Evolutionary conservation across 768 basidiomycete genomes (phyloP).

Genomic region (Boletus reticuloceps): DNA sequence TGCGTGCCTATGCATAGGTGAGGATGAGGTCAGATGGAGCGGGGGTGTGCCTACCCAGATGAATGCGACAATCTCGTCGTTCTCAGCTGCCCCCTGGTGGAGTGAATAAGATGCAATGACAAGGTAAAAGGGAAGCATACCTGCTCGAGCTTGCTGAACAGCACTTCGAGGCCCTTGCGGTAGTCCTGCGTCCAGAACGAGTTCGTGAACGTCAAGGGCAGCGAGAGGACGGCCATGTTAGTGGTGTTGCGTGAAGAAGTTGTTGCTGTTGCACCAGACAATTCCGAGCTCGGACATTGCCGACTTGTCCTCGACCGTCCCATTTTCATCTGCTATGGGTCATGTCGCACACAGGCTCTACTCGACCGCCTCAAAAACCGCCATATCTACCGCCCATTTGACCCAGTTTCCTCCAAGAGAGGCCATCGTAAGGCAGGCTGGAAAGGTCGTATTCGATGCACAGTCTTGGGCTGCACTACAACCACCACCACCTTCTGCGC

Average conservation of each 20-base stretch:
- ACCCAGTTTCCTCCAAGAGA: conserved; percentile 63
- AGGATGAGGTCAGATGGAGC: conserved; percentile 3
- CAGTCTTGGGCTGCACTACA: conserved; percentile 70
- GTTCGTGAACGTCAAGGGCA: conserved; percentile 86
- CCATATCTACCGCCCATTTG: conserved; percentile 56
- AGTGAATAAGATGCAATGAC: conserved; percentile 12
- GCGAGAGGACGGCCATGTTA: conserved; percentile 80
- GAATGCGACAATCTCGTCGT: conserved; percentile 80
- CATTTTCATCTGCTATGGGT: conserved; percentile 42
- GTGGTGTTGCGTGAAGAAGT: conserved; percentile 10
- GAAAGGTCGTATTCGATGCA: conserved; percentile 52
- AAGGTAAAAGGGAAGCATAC: conserved; percentile 36
- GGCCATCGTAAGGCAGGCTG: conserved; percentile 36
- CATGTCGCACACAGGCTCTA: conserved; percentile 56
- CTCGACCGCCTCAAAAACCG: conserved; percentile 44
- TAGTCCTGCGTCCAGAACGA: conserved; percentile 97
- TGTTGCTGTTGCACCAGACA: too few relatives aligned
- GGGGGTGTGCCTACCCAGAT: conserved; percentile 60
- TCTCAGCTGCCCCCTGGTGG: conserved; percentile 73
- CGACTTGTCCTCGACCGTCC: conserved; percentile 31
- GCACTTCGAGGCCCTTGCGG: conserved; percentile 73
- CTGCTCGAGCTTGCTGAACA: conserved; percentile 77
- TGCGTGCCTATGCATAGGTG: conserved; percentile 58
- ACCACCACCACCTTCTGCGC: conserved; percentile 66
- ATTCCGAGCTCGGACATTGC: conserved; percentile 23